Base-by-base conservation (phyloP, 306 rosid genomes). In the Rosa rugosa region DNA sequence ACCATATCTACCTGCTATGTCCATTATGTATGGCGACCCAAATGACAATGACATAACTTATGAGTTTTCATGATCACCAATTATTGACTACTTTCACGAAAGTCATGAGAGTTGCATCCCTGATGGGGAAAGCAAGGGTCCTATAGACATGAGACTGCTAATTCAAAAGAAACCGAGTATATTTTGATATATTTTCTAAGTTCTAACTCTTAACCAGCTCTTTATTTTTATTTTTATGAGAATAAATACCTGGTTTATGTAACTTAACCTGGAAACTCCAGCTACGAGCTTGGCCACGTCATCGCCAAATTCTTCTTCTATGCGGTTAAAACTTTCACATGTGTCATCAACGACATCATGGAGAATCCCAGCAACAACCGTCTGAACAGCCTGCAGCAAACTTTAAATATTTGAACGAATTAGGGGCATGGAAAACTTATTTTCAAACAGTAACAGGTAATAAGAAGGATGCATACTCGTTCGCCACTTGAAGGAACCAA, bases 281-380 rank as follows among this genome's bases (percentile, higher is more conserved):
- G 97, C 95, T 46, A 92, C 97, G 88, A 94, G 85, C 86, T 84
- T 91, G 75, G 88, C 91, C 80, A 94, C 97, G 42, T 88, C 97
- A 72, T 88, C 88, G 49, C 97, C 99, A 83, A 94, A 94, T 75
- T 92, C 92, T 81, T 84, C 88, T 86, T 92, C 88, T 78, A 94
- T 81, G 53, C 70, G 86, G 67, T 63, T 86, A 82, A 94, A 89
- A 79, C 90, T 89, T 87, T 88, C 86, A 78, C 87, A 75, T 59
- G 99, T 88, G 72, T 94, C 97, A 82, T 94, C 99, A 64, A 94
- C 90, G 82, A 94, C 92, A 16, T 94, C 99, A 74, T 94, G 99
- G 70, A 94, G 94, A 87, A 94, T 86, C 82, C 99, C 99, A 68
- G 99, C 97, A 85, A 92, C 97, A 5, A 94, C 88, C 69, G 97